These are phyloP conservation scores for Tricholoma sp. DNA, from an alignment of 768 basidiomycete genomes.

Conservation along the genomic window DNA sequence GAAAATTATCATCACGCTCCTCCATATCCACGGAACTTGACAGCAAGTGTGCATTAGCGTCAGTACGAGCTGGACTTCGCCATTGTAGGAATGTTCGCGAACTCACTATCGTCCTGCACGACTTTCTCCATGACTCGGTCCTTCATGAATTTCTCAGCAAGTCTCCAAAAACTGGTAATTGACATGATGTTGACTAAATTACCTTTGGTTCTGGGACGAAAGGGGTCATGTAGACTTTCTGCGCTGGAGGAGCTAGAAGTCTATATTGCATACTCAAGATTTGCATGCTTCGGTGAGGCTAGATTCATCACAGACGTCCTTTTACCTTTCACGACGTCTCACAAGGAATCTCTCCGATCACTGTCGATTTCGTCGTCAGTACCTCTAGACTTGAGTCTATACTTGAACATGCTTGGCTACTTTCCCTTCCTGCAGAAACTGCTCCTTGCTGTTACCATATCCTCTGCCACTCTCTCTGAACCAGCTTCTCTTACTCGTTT, in stretches of 20 bases:
- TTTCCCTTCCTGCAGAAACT: not conserved
- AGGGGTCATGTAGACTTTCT: too few species aligned
- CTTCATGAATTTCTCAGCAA: constrained; percentile 5
- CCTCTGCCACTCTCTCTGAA: not conserved
- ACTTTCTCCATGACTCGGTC: constrained; percentile 16
- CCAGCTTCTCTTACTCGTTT: not conserved
- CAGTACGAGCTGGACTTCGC: constrained; percentile 4
- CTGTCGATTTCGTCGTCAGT: not conserved
- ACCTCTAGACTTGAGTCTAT: not conserved
- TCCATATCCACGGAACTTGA: too few species aligned
- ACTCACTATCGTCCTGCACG: constrained; percentile 20
- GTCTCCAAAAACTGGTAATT: not conserved
- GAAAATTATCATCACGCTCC: not conserved
- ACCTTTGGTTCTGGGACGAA: not conserved
- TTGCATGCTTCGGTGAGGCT: not conserved
- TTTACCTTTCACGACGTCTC: not conserved
- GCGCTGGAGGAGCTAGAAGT: not conserved
- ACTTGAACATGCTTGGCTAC: not conserved
- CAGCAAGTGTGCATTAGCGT: not conserved
- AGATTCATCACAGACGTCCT: not conserved
- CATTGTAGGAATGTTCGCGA: constrained; percentile 12
- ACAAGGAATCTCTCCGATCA: not conserved
- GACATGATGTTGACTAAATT: not conserved
- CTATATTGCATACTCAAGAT: not conserved
- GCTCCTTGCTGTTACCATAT: not conserved